Base-by-base conservation (phyloP, 495 filamentous ascomycete species). In the Cladorrhinum samala region DNA sequence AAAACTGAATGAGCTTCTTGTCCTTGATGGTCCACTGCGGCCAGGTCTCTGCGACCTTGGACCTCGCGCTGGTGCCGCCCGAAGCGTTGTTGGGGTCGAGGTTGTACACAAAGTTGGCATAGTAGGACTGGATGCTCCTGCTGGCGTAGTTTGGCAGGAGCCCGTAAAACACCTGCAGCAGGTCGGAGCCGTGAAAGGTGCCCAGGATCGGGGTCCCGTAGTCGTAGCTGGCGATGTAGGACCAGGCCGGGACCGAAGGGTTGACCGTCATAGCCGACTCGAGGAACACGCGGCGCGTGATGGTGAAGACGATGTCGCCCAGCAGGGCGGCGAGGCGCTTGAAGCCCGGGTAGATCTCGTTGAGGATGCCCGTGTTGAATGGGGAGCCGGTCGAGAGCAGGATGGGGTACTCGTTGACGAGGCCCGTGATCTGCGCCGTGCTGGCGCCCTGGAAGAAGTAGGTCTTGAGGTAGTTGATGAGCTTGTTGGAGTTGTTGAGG, bases 301-400 rank as follows among this genome's bases (percentile, higher is more conserved):
- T 69, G 1, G 81, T 88, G 59, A 86, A 88, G 19, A 77, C 77
- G 1, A 83, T 60, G 55, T 90, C 86, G 21, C 86, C 86, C 0
- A 89, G 72, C 43, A 90, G 83, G n/a, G 86, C 85, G 1, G 87
- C 82, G 0, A 89, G 71, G 2, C 85, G 83, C 65, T 91, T 91
- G 74, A 81, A 89, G 59, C 86, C 77, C 0, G 86, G 85, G 57
- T 88, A 89, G 61, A 78, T 69, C 56, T 82, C 80, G 66, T 89
- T 84, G 2, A 78, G 37, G 8, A 72, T 52, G 13, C 83, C 76
- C 0, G 83, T 87, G 43, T 79, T 70, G 71, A 86, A 89, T 4
- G 86, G 87, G 0, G 78, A 83, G 23, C 84, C 85, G 33, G 74
- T 69, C 11, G 68, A 61, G 14, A 74, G 52, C 33, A 64, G 70